Conservation (phyloP, 23 red algal species). For the Pyropia haitanensis region DNA sequence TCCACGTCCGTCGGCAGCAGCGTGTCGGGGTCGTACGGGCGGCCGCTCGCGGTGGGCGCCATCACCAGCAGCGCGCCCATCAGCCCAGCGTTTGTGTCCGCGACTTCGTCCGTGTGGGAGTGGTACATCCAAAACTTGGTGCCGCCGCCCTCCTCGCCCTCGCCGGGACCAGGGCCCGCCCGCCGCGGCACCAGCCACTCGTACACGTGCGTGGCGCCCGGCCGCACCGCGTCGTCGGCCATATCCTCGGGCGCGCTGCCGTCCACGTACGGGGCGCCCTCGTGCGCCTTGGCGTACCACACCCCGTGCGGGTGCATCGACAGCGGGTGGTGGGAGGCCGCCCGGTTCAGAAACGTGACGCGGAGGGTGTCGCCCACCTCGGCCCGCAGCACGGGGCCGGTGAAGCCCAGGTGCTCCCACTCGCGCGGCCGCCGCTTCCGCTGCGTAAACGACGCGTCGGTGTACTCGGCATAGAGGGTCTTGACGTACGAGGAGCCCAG, state of each 20-base stretch:
- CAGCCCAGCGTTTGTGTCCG: slow-evolving; percentile 28
- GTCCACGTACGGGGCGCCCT: slow-evolving; percentile 27
- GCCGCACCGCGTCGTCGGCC: slow-evolving; percentile 2
- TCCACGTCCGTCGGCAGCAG: slow-evolving; percentile 16
- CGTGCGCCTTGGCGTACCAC: slow-evolving; percentile 21
- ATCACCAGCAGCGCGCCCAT: slow-evolving; percentile 14
- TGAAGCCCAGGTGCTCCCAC: slow-evolving; percentile 11
- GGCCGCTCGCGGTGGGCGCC: not conserved
- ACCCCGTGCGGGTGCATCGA: slow-evolving; percentile 42
- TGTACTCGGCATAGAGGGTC: slow-evolving; percentile 19
- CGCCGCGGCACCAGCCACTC: slow-evolving; percentile 20
- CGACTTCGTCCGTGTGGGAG: slow-evolving; percentile 21
- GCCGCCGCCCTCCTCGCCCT: not conserved
- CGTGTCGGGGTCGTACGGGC: slow-evolving; percentile 13
- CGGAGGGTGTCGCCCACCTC: slow-evolving; percentile 12
- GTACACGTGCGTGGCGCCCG: slow-evolving; percentile 12
- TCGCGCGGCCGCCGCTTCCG: not conserved
- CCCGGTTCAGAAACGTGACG: slow-evolving; percentile 17
- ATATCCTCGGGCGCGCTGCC: not conserved
- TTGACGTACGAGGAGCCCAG: slow-evolving; percentile 28
- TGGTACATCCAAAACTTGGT: slow-evolving; percentile 39
- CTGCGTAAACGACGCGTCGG: slow-evolving; percentile 13
- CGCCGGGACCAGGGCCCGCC: slow-evolving; percentile 25
- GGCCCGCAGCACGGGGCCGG: slow-evolving; percentile 28
- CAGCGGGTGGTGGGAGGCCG: not conserved